Conservation (phyloP, 345 rosid species). For the Linum usitatissimum region DNA sequence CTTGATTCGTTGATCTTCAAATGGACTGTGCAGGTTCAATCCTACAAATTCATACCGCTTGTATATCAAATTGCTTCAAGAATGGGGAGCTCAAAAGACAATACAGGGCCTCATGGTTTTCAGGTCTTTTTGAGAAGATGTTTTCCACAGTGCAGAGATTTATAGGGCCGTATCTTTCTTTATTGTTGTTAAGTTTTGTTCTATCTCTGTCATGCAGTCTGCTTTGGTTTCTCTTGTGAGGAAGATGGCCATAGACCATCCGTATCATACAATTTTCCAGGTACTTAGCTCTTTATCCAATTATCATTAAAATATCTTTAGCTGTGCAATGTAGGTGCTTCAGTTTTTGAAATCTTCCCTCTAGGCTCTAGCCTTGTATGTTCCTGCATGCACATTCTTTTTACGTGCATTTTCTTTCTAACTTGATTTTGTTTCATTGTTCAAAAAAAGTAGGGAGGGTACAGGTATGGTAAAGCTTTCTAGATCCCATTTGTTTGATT, state of each 20-base stretch:
- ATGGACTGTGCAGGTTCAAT: conserved; percentile 54
- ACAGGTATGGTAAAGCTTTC: no score
- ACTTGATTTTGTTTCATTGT: no score
- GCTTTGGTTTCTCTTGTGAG: conserved; percentile 83
- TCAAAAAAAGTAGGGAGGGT: no score
- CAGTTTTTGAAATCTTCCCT: no score
- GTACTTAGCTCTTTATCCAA: conserved; percentile 20
- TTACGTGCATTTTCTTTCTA: no score
- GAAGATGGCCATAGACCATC: conserved; percentile 97
- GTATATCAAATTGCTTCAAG: conserved; percentile 97
- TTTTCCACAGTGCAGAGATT: neutral
- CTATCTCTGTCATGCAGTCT: conserved; percentile 43
- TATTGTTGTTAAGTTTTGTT: conserved; percentile 16
- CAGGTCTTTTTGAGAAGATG: conserved; percentile 52
- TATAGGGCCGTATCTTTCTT: neutral
- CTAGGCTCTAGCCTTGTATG: no score
- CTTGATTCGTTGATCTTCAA: neutral
- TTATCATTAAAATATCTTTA: no score
- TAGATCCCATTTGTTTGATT: neutral
- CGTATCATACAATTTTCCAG: conserved; percentile 91
- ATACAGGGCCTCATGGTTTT: conserved; percentile 50
- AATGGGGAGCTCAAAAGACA: conserved; percentile 78
- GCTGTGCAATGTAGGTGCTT: no score
- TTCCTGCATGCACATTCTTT: no score
- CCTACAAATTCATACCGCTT: conserved; percentile 83